Conservation (phyloP, 106 monocot species). For the Agapanthus africanus region DNA sequence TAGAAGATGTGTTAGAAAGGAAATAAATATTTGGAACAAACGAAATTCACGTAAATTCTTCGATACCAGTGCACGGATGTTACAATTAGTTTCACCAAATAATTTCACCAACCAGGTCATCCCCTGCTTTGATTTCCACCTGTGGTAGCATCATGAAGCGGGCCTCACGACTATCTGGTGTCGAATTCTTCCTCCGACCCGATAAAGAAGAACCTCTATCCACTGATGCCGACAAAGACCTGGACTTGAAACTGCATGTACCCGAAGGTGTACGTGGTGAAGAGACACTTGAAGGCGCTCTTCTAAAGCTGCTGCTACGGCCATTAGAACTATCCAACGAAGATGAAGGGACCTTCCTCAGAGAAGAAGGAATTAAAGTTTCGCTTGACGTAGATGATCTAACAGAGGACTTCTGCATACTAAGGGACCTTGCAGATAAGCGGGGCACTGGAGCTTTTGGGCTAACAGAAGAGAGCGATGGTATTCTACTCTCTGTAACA, state of each 20-base stretch:
- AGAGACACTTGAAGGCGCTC: conserved; percentile 23
- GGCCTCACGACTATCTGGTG: conserved; percentile 52
- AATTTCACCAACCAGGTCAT: conserved; percentile 56
- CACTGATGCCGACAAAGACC: conserved; percentile 35
- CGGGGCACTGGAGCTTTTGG: conserved; percentile 13
- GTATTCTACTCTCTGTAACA: conserved; percentile 19
- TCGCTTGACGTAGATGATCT: too few relatives aligned
- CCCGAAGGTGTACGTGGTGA: conserved; percentile 33
- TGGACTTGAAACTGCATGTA: conserved; percentile 34
- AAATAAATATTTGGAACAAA: too few relatives aligned
- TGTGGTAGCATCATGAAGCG: conserved; percentile 81
- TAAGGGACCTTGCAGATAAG: conserved; percentile 10
- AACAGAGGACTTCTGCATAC: conserved; percentile 18
- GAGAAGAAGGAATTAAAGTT: conserved; percentile 34
- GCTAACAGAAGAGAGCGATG: conserved; percentile 36
- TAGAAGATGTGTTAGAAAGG: too few relatives aligned
- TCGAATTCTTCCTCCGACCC: conserved; percentile 40
- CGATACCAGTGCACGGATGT: too few relatives aligned
- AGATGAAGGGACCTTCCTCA: conserved; percentile 25
- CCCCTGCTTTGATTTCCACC: conserved; percentile 75
- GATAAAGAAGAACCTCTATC: conserved; percentile 38
- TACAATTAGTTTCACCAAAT: not conserved
- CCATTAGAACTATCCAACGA: conserved; percentile 27
- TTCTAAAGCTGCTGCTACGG: conserved; percentile 26
- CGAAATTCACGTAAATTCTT: too few relatives aligned